Base-by-base conservation (phyloP, 371 early-diverging fungal genomes). In the Saksenaea vasiformis region DNA sequence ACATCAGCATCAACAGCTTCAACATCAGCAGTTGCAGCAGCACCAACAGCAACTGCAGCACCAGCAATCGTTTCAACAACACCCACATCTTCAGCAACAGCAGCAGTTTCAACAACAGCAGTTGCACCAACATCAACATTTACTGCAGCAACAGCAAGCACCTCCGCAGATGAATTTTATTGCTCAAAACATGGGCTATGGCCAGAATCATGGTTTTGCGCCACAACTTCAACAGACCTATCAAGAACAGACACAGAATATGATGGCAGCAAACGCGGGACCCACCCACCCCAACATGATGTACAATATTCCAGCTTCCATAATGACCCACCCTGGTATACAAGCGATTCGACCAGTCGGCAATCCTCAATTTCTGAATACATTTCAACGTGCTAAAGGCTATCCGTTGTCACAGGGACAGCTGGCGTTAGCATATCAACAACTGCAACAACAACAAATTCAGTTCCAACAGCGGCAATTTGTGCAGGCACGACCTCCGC, bases 291-390 rank as follows among this genome's bases (percentile, higher is more conserved):
- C 65, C 24, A 62, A 60, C 44, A 66, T 70, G 66, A 66, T 70
- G 64, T 70, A 62, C 24, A 69, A 60, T 54, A 69, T 60, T 17
- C 59, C 65, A 31, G 59, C 68, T 34, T 58, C 70, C 19, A 64
- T 70, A 61, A 65, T 70, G 63, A 26, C 64, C 5, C 70, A 62
- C 8, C 70, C 66, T 5, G 59, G 53, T 54, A 63, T 55, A 47
- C 71, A 64, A 39, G 58, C 54, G 31, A 65, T 68, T 39, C 59
- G 60, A 37, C 59, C 66, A 3, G 60, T 58, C 35, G n/a, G 55
- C 11, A 67, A 67, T 56, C 63, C 71, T 51, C 75, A 71, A 56
- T 63, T 59, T 53, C 63, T 67, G 26, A 69, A 71, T 26, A 61
- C 63, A 17, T 69, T 63, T 47, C 64, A 62, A 17, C 67, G 41